Evolutionary conservation across 2,329 filamentous ascomycete species (phyloP).

Genomic region (Ophiostoma australiae): DNA sequence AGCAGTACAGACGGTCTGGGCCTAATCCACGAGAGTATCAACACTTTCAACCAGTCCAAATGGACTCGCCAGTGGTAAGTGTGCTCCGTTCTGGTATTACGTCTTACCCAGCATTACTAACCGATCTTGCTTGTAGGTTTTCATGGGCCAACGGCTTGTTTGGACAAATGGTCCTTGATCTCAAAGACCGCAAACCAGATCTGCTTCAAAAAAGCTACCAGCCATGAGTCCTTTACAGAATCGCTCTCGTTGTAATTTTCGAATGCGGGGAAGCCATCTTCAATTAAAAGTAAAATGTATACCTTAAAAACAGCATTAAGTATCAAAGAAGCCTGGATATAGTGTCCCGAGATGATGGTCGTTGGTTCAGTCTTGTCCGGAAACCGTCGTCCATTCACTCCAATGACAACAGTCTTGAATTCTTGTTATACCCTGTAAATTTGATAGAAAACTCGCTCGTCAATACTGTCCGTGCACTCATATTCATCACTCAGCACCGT

Average conservation of each 20-base stretch:
- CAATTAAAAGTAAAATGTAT: too few relatives aligned
- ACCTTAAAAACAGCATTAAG: not conserved
- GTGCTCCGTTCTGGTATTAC: not conserved
- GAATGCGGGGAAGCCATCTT: not conserved
- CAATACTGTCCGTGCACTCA: too few relatives aligned
- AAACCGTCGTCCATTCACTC: not conserved
- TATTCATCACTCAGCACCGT: not conserved
- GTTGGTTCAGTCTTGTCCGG: not conserved
- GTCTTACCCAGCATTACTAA: not conserved
- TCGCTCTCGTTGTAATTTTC: not conserved
- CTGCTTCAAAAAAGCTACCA: conserved; percentile 39
- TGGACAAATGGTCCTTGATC: conserved; percentile 73
- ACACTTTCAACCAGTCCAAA: conserved; percentile 52
- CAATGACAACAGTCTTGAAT: too few relatives aligned
- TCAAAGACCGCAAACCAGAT: conserved; percentile 65
- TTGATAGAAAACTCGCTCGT: too few relatives aligned
- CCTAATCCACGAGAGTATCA: conserved; percentile 74
- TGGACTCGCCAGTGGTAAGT: conserved; percentile 40
- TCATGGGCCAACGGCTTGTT: conserved; percentile 88
- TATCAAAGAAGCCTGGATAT: not conserved
- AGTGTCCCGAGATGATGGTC: not conserved
- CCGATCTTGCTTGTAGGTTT: conserved; percentile 47
- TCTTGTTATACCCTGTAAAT: too few relatives aligned
- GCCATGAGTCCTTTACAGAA: conserved; percentile 20
- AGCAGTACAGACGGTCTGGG: conserved; percentile 67